phyloP scores from a whole-genome alignment of 352 stramenopile genomes.

The Phytophthora pluvialis region DNA sequence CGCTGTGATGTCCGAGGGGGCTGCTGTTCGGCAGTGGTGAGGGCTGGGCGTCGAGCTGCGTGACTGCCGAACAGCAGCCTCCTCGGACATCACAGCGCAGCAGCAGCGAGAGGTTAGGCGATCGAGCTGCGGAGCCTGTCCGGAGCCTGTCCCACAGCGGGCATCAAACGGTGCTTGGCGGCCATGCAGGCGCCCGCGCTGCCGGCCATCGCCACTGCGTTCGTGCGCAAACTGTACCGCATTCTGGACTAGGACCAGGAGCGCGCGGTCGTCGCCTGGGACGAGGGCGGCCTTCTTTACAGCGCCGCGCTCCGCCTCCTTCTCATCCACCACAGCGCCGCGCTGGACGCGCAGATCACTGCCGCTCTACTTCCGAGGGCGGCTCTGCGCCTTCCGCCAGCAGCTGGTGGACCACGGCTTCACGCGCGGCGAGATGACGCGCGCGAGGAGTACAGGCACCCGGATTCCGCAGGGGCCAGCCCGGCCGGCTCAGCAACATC shows the following conservation, averaged over 20 bases:
- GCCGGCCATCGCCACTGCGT: conserved; percentile 62
- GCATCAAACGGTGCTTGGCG: too few species aligned
- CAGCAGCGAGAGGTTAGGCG: too few species aligned
- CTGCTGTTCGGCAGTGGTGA: neutral
- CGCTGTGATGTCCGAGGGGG: too few species aligned
- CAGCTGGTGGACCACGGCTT: conserved; percentile 83
- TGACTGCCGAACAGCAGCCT: neutral
- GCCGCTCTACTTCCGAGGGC: conserved; percentile 72
- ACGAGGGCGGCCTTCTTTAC: conserved; percentile 47
- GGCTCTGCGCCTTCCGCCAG: conserved; percentile 75
- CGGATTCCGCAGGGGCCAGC: conserved; percentile 62
- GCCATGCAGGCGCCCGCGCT: conserved; percentile 14
- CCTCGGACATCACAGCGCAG: too few species aligned
- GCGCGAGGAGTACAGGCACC: conserved; percentile 61
- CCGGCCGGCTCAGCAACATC: conserved; percentile 62
- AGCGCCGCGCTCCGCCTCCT: too few species aligned
- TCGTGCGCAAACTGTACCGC: conserved; percentile 80
- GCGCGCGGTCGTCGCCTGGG: conserved; percentile 65
- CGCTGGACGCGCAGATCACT: conserved; percentile 66
- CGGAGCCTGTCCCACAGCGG: too few species aligned
- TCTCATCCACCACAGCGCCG: conserved; percentile 70
- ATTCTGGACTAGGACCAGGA: conserved; percentile 76
- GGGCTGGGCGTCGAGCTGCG: too few species aligned
- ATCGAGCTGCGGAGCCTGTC: too few species aligned
- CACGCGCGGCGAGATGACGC: conserved; percentile 57